These are phyloP conservation scores for Botrytis aclada DNA, from an alignment of 2,329 filamentous ascomycete genomes.

Conservation along the genomic window DNA sequence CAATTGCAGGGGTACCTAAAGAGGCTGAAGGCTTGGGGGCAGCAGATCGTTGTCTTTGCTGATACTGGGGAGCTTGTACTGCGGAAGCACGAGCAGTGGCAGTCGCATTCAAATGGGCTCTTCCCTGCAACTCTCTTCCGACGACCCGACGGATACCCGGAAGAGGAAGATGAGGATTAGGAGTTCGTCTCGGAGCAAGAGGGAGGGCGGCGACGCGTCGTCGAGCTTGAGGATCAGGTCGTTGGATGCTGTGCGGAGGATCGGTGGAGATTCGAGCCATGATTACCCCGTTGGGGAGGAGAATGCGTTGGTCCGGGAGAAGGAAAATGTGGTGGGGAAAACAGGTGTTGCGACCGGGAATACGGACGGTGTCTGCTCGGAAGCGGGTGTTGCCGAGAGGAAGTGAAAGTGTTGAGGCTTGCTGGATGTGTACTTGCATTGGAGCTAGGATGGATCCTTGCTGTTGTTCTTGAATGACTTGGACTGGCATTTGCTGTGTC, in stretches of 20 bases:
- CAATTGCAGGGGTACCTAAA: no score
- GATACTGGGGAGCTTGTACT: no score
- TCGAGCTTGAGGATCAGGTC: no score
- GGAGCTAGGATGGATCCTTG: neutral
- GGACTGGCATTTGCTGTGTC: neutral
- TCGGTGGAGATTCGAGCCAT: fast-evolving
- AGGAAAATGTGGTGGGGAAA: neutral
- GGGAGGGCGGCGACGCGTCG: no score
- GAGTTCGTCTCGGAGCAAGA: neutral
- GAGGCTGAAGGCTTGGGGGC: no score
- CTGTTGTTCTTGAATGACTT: neutral
- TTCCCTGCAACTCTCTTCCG: neutral
- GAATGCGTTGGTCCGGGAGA: neutral
- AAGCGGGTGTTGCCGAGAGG: neutral
- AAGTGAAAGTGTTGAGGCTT: fast-evolving
- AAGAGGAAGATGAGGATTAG: neutral
- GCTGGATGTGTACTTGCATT: neutral
- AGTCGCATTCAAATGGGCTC: neutral
- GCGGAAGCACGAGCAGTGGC: neutral
- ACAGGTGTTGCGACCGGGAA: neutral
- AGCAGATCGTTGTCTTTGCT: no score
- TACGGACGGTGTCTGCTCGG: neutral
- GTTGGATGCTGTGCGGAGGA: fast-evolving
- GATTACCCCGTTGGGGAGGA: neutral
- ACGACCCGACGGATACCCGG: neutral